These are phyloP conservation scores for Hura crepitans DNA, from an alignment of 441 rosid species.

Conservation along the genomic window DNA sequence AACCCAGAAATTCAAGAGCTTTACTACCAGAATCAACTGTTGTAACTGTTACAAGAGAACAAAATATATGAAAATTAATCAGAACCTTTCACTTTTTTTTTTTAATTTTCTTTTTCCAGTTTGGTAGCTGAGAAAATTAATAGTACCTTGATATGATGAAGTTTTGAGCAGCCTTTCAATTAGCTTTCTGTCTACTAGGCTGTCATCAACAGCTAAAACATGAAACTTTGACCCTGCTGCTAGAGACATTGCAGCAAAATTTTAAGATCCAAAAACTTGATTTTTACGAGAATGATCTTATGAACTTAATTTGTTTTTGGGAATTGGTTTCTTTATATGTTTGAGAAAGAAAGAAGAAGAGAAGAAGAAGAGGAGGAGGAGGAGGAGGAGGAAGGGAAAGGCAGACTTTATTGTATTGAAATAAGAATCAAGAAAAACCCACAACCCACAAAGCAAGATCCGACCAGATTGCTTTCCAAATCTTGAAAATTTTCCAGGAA, in stretches of 20 bases:
- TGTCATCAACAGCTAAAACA: constrained; percentile 74
- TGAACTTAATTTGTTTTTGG: constrained; percentile 2
- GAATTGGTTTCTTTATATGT: not conserved
- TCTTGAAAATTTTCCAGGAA: constrained; percentile 34
- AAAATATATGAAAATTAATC: not conserved
- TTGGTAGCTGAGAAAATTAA: not conserved
- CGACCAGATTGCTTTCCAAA: constrained; percentile 45
- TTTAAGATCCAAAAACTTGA: constrained; percentile 26
- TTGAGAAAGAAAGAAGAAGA: not conserved
- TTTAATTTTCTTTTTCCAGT: not conserved
- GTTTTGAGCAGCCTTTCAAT: constrained; percentile 59
- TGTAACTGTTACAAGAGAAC: constrained; percentile 45
- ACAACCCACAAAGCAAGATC: constrained; percentile 47
- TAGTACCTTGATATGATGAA: constrained; percentile 60
- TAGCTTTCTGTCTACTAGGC: constrained; percentile 52
- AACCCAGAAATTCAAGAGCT: constrained; percentile 74
- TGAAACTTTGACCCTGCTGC: constrained; percentile 43
- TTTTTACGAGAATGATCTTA: not conserved
- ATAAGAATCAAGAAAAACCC: constrained; percentile 35
- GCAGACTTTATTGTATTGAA: constrained; percentile 7
- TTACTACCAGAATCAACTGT: constrained; percentile 81
- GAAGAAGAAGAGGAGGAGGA: not conserved
- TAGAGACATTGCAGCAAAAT: constrained; percentile 41
- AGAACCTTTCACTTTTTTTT: not conserved
- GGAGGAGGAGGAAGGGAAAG: constrained; percentile 17